Percentiles rank a stretch among this genome's conserved stretches.
These are phyloP conservation scores for Coemansia sp. DNA, from an alignment of 192 early-diverging fungal species.

Conservation along the genomic window DNA sequence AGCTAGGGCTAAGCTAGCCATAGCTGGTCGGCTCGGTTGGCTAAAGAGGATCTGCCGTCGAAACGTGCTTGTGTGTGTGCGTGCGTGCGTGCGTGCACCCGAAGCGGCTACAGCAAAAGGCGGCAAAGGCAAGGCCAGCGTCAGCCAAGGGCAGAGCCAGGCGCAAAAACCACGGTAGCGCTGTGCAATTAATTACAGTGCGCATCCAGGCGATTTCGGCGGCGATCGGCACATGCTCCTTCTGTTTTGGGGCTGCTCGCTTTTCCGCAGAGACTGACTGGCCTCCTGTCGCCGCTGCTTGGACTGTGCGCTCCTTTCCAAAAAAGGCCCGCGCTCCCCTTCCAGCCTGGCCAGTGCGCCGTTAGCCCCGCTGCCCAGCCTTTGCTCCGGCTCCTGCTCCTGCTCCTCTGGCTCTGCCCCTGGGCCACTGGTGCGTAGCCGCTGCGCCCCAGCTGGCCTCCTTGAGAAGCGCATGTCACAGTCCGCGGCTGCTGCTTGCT, in stretches of 20 bases:
- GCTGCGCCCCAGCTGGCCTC: too few species aligned
- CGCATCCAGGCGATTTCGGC: neutral
- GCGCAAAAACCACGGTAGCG: too few species aligned
- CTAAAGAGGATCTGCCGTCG: neutral
- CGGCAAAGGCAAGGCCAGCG: neutral
- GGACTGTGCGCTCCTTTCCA: neutral
- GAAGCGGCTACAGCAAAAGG: neutral
- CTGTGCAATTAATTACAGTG: neutral
- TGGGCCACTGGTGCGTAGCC: too few species aligned
- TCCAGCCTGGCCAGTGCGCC: neutral
- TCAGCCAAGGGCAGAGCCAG: too few species aligned
- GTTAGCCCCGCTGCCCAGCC: neutral
- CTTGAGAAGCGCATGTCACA: too few species aligned
- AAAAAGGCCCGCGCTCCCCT: neutral
- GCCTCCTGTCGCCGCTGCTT: neutral
- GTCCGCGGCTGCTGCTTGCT: too few species aligned
- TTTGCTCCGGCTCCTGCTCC: neutral
- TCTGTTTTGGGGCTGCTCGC: constrained; percentile 1
- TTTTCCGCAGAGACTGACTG: neutral
- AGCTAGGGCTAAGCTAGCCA: too few species aligned
- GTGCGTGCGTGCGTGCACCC: neutral
- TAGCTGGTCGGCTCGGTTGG: neutral
- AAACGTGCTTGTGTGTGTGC: too few species aligned
- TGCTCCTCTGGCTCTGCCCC: neutral
- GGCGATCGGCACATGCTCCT: neutral